phyloP scores from a whole-genome alignment of 768 basidiomycete species.

The Candolleomyces aberdarensis region DNA sequence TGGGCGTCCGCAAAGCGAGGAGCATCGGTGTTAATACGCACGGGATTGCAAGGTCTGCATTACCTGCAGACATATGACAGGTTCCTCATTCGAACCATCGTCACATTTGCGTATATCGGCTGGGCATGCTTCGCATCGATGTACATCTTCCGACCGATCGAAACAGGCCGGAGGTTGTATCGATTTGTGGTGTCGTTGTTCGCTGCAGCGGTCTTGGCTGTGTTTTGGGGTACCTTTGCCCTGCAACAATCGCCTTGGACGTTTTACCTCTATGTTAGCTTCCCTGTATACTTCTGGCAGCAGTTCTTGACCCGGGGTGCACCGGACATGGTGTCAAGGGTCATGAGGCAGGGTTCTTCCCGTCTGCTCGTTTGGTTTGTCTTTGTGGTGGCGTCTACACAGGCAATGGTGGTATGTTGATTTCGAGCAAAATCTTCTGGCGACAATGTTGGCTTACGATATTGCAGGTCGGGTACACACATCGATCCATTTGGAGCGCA shows the following conservation, averaged over 20 bases:
- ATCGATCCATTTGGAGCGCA: constrained; percentile 69
- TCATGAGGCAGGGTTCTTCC: background rate
- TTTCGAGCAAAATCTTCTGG: background rate
- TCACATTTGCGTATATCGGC: constrained; percentile 68
- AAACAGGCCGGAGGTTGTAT: constrained; percentile 7
- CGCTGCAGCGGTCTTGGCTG: constrained; percentile 24
- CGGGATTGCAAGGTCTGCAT: constrained; percentile 58
- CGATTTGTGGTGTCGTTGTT: constrained; percentile 10
- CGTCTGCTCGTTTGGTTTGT: constrained; percentile 15
- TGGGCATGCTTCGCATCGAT: constrained; percentile 71
- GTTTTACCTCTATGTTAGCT: constrained; percentile 72
- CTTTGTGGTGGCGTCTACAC: constrained; percentile 43
- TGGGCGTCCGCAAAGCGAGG: constrained; percentile 49
- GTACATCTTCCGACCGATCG: constrained; percentile 48
- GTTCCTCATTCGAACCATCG: constrained; percentile 64
- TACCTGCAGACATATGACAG: constrained; percentile 88
- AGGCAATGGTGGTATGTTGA: constrained; percentile 69
- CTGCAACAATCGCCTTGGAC: constrained; percentile 67
- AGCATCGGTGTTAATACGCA: constrained; percentile 50
- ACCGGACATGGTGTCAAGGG: constrained; percentile 4
- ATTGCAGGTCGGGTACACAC: constrained; percentile 67
- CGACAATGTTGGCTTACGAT: background rate
- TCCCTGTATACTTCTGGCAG: constrained; percentile 78
- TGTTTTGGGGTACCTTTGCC: constrained; percentile 50
- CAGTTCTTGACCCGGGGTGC: constrained; percentile 38